A percentile compares a stretch with the other conserved stretches of the same genome.
Evolutionary conservation across 768 basidiomycete species (phyloP).

Genomic region (Peribolospora kevripleyi): DNA sequence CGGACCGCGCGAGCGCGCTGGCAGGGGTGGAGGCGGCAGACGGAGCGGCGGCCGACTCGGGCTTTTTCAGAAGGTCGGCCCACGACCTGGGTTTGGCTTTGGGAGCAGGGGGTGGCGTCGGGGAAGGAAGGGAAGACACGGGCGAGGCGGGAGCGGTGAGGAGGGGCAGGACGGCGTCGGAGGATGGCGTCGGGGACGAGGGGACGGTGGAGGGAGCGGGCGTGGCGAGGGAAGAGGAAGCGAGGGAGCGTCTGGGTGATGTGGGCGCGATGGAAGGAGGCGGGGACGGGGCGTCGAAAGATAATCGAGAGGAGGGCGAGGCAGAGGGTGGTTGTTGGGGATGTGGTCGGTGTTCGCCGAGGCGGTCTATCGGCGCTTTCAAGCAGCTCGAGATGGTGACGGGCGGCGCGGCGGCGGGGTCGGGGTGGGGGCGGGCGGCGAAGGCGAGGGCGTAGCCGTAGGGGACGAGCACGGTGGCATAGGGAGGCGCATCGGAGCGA

Average conservation of each 20-base stretch:
- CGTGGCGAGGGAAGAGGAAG: no score
- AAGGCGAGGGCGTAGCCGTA: not conserved
- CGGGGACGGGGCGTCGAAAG: slow-evolving; percentile 14
- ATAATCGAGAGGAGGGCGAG: not conserved
- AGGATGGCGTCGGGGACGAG: slow-evolving; percentile 26
- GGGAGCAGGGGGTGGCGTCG: not conserved
- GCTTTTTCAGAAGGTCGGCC: not conserved
- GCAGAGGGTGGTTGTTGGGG: not conserved
- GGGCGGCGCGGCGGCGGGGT: not conserved
- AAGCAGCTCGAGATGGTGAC: not conserved
- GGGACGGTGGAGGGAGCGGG: slow-evolving; percentile 26
- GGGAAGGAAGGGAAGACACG: slow-evolving; percentile 13
- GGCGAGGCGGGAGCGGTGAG: slow-evolving; percentile 20
- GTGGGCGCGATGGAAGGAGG: slow-evolving; percentile 16
- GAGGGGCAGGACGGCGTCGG: slow-evolving; percentile 24
- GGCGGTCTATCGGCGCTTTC: not conserved
- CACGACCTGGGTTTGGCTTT: slow-evolving; percentile 4
- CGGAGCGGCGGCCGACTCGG: not conserved
- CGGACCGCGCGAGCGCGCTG: slow-evolving; percentile 12
- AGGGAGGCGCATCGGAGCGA: slow-evolving; percentile 22
- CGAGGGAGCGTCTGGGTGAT: slow-evolving; percentile 17
- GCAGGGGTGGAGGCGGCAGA: slow-evolving; percentile 34
- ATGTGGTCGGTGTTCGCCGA: not conserved
- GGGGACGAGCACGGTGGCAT: slow-evolving; percentile 4
- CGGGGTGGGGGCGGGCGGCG: not conserved